A percentile compares a stretch with the other conserved stretches of the same genome.
Evolutionary conservation across 176 grass and related monocot genomes (phyloP).

Genomic region (Poa annua): DNA sequence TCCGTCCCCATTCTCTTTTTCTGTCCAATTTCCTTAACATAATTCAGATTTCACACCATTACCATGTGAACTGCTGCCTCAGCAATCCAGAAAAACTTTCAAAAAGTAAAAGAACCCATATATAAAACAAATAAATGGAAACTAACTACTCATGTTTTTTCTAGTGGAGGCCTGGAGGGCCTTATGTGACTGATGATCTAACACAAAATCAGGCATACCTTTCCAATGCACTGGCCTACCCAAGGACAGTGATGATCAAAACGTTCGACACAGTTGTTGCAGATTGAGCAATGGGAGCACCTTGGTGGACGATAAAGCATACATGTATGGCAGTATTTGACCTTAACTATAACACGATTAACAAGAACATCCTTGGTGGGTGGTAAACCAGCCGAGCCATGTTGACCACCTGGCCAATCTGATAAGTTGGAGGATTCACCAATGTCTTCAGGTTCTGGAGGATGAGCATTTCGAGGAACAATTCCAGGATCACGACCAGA

Average conservation of each 20-base stretch:
- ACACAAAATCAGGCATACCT: conserved; percentile 49
- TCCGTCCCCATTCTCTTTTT: background rate
- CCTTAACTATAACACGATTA: conserved; percentile 68
- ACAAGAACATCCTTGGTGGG: conserved; percentile 69
- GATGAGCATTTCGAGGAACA: conserved; percentile 65
- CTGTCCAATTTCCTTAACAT: conserved; percentile 11
- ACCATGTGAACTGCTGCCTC: background rate
- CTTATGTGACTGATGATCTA: conserved; percentile 6
- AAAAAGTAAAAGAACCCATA: background rate
- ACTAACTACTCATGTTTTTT: conserved; percentile 25
- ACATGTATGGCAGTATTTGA: conserved; percentile 84
- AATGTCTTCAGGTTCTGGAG: conserved; percentile 69
- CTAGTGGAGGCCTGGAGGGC: background rate
- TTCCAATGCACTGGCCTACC: conserved; percentile 87
- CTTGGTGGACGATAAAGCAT: conserved; percentile 89
- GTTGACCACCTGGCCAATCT: conserved; percentile 62
- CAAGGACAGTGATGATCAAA: conserved; percentile 87
- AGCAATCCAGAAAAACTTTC: conserved; percentile 23
- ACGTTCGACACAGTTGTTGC: conserved; percentile 64
- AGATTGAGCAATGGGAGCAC: conserved; percentile 73
- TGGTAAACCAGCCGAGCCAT: conserved; percentile 50
- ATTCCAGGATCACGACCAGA: conserved; percentile 78
- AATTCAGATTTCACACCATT: conserved; percentile 28
- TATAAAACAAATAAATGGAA: background rate
- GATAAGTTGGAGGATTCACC: conserved; percentile 60